These are phyloP conservation scores for Ascochyta viciae-villosae DNA, from an alignment of 2,329 filamentous ascomycete species.

Conservation along the genomic window DNA sequence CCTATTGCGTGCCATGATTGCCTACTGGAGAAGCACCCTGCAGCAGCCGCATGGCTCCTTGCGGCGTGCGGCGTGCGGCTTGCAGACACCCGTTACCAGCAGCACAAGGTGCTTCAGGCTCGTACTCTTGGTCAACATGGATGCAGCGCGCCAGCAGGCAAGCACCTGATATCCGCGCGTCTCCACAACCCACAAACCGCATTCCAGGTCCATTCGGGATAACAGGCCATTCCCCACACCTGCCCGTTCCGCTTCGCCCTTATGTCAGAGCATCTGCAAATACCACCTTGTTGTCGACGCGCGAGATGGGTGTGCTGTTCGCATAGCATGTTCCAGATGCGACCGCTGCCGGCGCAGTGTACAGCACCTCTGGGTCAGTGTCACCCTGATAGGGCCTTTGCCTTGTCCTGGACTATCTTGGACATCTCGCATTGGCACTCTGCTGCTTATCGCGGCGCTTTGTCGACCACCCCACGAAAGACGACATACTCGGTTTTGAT, in stretches of 20 bases:
- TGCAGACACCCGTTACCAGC: neutral
- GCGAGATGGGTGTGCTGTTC: neutral
- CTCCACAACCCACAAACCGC: slow-evolving; percentile 16
- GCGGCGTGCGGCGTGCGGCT: slow-evolving; percentile 7
- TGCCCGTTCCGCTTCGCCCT: slow-evolving; percentile 20
- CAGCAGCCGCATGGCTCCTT: slow-evolving; percentile 27
- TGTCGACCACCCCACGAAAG: slow-evolving; percentile 32
- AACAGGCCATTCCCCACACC: slow-evolving; percentile 26
- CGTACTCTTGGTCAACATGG: neutral
- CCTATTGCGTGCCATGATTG: slow-evolving; percentile 25
- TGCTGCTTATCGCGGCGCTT: slow-evolving; percentile 31
- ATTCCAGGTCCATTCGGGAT: slow-evolving; percentile 16
- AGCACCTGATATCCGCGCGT: slow-evolving; percentile 15
- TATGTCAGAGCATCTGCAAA: slow-evolving; percentile 28
- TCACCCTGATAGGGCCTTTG: slow-evolving; percentile 14
- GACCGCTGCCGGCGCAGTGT: slow-evolving; percentile 7
- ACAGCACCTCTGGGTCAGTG: slow-evolving; percentile 8
- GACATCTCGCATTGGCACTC: slow-evolving; percentile 8
- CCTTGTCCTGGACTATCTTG: slow-evolving; percentile 14
- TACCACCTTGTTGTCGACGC: neutral
- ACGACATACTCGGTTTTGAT: slow-evolving; percentile 18
- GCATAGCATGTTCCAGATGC: slow-evolving; percentile 11
- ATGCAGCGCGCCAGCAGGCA: slow-evolving; percentile 5
- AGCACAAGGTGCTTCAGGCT: neutral
- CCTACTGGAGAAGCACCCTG: slow-evolving; percentile 9